Conservation (phyloP, 1,284 basidiomycete species). For the Austroboletus niveus region DNA sequence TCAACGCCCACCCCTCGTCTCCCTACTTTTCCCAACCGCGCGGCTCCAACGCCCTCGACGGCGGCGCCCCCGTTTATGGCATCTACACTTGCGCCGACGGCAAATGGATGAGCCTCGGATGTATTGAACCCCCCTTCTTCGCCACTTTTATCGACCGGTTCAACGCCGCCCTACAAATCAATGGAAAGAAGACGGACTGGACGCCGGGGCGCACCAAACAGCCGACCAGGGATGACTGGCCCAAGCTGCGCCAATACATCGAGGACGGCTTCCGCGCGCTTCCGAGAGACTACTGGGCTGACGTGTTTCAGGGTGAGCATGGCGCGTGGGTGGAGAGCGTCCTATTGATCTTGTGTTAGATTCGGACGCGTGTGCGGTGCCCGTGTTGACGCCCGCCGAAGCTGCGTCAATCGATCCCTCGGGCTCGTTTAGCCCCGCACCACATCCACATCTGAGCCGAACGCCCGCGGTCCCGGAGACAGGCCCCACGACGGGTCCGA, state of each 20-base stretch:
- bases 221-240: constrained; percentile 56
- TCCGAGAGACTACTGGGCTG: constrained; percentile 68
- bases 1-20: constrained; percentile 44
- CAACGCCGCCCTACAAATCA: constrained; percentile 45
- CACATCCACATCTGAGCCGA: constrained; percentile 49
- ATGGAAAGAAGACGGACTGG: constrained; percentile 47
- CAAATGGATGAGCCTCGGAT: constrained; percentile 74
- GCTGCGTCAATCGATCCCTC: constrained; percentile 44
- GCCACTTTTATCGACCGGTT: constrained; percentile 57
- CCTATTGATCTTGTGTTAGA: constrained; percentile 36
- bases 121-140: constrained; percentile 73
- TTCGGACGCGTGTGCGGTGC: constrained; percentile 75
- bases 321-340: neutral
- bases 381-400: constrained; percentile 68
- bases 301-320: constrained; percentile 58
- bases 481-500: neutral
- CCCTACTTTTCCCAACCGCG: constrained; percentile 45
- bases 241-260: constrained; percentile 55
- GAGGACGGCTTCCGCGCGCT: constrained; percentile 59
- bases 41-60: constrained; percentile 68
- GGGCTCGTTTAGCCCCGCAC: constrained; percentile 39
- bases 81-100: constrained; percentile 75
- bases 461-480: constrained; percentile 14
- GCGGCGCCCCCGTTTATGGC: constrained; percentile 78
- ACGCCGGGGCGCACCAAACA: constrained; percentile 53